Evolutionary conservation across 352 stramenopile species (phyloP).

Genomic region (Thalassiosira hispida): DNA sequence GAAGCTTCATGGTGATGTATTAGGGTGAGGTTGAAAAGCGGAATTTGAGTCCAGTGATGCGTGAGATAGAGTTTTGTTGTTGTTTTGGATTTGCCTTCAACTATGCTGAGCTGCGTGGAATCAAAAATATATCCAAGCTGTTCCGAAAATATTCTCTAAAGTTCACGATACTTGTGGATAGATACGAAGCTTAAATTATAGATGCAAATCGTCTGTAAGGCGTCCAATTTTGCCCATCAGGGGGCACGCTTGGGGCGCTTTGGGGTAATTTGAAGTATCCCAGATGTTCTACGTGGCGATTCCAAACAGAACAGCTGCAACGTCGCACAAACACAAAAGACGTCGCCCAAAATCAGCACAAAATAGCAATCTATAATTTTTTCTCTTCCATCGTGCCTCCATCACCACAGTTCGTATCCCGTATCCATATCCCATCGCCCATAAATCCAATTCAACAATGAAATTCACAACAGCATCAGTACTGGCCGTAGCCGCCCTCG

Average conservation of each 20-base stretch:
- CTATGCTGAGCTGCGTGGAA: not conserved
- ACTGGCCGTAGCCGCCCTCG: constrained; percentile 28
- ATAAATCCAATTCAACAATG: constrained; percentile 33
- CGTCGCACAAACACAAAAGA: no score
- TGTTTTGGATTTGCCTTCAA: constrained; percentile 17
- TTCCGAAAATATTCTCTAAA: no score
- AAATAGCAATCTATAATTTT: no score
- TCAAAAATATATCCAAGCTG: not conserved
- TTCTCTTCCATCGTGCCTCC: no score
- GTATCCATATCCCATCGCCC: no score
- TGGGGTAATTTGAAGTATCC: no score
- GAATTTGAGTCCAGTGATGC: not conserved
- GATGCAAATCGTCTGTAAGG: not conserved
- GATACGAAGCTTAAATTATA: constrained; percentile 11
- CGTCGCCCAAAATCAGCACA: no score
- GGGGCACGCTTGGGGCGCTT: no score
- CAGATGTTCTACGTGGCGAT: no score
- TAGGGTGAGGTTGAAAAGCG: not conserved
- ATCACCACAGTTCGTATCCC: no score
- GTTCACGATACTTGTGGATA: no score
- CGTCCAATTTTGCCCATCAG: not conserved
- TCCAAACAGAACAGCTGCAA: no score
- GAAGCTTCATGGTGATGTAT: constrained; percentile 63
- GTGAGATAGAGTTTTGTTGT: not conserved
- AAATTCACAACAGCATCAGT: constrained; percentile 48